Evolutionary conservation across 495 filamentous ascomycete genomes (phyloP).

Genomic region (Parmelia sp.): DNA sequence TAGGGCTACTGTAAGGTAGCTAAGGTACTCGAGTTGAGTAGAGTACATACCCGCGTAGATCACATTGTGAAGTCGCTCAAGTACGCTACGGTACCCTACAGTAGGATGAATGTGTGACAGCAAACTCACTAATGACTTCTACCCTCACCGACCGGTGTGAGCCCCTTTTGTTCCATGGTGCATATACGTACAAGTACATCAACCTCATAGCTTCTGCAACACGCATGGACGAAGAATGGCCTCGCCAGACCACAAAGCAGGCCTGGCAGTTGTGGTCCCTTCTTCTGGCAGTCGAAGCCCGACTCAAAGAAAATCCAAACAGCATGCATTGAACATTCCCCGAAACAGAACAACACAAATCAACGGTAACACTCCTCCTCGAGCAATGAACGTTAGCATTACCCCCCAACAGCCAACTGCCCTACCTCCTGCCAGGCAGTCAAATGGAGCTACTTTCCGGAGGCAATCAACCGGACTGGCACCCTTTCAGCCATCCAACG

Average conservation of each 20-base stretch:
- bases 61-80: not conserved
- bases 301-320: slow-evolving; percentile 9
- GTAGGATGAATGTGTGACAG: slow-evolving; percentile 2
- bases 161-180: not conserved
- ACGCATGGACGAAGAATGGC: slow-evolving; percentile 14
- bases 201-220: not conserved
- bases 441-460: slow-evolving; percentile 2
- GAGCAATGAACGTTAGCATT: not conserved
- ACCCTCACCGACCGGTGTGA: slow-evolving; percentile 1
- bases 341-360: not conserved
- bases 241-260: slow-evolving; percentile 16
- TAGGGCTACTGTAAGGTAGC: no score
- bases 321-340: slow-evolving; percentile 10
- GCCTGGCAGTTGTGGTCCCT: slow-evolving; percentile 16
- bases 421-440: not conserved
- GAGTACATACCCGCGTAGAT: no score
- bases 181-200: not conserved
- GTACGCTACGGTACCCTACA: no score
- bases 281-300: slow-evolving; percentile 13
- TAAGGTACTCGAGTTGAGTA: no score
- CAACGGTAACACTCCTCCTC: slow-evolving; percentile 5
- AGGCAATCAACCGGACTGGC: not conserved
- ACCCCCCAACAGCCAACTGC: slow-evolving; percentile 7
- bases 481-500: slow-evolving; percentile 3
- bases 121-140: not conserved